Conservation (phyloP, 1,284 basidiomycete genomes). For the Heliocybe sulcata region DNA sequence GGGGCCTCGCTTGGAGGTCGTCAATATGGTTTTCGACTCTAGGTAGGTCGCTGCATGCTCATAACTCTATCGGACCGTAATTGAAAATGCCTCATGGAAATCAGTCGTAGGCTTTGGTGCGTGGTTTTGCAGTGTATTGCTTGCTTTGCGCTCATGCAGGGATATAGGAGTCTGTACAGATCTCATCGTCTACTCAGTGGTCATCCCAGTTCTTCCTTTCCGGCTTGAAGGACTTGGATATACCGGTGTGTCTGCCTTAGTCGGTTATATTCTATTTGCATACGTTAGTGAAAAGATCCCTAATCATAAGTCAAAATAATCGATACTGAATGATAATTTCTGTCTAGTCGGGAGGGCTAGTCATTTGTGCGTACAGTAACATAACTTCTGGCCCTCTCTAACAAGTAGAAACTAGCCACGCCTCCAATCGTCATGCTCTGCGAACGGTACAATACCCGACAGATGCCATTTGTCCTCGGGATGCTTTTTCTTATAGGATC, state of each 20-base stretch:
- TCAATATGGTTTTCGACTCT: conserved; percentile 22
- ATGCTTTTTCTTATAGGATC: conserved; percentile 48
- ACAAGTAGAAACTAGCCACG: conserved; percentile 39
- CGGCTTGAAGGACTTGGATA: conserved; percentile 53
- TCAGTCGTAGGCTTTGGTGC: conserved; percentile 29
- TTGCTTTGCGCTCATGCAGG: neutral
- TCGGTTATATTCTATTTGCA: conserved; percentile 64
- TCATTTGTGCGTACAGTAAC: conserved; percentile 17
- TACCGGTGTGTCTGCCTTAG: conserved; percentile 43
- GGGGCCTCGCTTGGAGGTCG: conserved; percentile 20
- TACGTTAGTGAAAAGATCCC: conserved; percentile 32
- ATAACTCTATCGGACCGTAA: neutral
- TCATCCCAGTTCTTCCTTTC: conserved; percentile 74
- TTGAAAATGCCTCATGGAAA: too few species aligned
- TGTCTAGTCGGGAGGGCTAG: conserved; percentile 24
- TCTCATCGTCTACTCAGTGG: conserved; percentile 58
- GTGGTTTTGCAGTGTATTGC: conserved; percentile 4
- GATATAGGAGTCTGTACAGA: conserved; percentile 53
- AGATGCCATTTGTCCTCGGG: conserved; percentile 53
- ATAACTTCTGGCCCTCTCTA: neutral
- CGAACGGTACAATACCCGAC: conserved; percentile 49
- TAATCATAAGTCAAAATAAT: neutral
- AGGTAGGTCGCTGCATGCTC: conserved; percentile 10
- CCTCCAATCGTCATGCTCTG: conserved; percentile 65
- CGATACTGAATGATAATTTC: neutral